Evolutionary conservation across 2,329 filamentous ascomycete genomes (phyloP).

Genomic region (Penicillium janthinellum): DNA sequence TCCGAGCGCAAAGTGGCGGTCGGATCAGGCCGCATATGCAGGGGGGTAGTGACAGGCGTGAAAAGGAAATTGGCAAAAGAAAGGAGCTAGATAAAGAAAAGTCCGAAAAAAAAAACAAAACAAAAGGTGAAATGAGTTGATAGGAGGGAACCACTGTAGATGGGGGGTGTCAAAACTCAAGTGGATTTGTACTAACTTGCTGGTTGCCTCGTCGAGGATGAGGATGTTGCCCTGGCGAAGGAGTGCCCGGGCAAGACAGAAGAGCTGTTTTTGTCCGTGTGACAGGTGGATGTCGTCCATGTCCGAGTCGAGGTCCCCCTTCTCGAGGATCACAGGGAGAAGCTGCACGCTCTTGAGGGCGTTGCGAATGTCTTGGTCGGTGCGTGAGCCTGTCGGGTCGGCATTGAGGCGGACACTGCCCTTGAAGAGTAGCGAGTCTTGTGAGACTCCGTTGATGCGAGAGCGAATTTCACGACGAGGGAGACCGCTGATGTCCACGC

Average conservation of each 20-base stretch:
- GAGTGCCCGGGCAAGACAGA: constrained; percentile 63
- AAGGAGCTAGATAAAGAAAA: background rate
- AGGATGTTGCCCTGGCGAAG: constrained; percentile 50
- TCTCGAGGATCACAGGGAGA: constrained; percentile 39
- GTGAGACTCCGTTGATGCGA: constrained; percentile 46
- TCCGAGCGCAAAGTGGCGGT: constrained; percentile 16
- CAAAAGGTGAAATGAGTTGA: constrained; percentile 3
- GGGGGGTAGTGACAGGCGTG: constrained; percentile 16
- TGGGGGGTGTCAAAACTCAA: constrained; percentile 16
- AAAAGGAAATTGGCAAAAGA: constrained; percentile 1
- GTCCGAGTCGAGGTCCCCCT: constrained; percentile 43
- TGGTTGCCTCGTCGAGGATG: constrained; percentile 49
- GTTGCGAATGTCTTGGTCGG: constrained; percentile 39
- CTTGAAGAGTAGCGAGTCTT: constrained; percentile 47
- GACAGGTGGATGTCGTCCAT: constrained; percentile 56
- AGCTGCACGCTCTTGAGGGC: constrained; percentile 44
- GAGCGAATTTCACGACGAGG: constrained; percentile 44
- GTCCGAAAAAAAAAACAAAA: constrained; percentile 4
- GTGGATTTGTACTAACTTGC: constrained; percentile 31
- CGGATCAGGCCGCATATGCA: constrained; percentile 24
- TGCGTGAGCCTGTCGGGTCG: constrained; percentile 38
- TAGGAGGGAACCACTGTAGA: constrained; percentile 12
- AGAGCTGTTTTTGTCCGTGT: constrained; percentile 65
- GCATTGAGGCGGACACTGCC: constrained; percentile 45
- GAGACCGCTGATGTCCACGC: constrained; percentile 43